phyloP scores from a whole-genome alignment of 108 stramenopile genomes.

The Pseudonitzschia pungens region DNA sequence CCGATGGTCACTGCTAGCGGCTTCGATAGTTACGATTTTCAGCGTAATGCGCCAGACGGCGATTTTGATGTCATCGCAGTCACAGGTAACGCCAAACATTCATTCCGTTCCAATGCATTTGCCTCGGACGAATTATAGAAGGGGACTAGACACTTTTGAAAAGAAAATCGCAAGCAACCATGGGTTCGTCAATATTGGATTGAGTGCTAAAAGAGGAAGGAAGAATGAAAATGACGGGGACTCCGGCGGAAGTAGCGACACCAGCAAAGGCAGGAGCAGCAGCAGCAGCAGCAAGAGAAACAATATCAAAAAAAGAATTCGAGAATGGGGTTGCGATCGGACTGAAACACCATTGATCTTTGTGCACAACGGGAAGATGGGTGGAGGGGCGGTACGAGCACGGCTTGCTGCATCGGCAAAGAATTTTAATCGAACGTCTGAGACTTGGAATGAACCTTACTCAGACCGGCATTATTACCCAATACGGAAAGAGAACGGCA shows the following conservation, averaged over 20 bases:
- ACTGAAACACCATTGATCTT: conserved; percentile 46
- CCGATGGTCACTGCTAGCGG: too few species aligned
- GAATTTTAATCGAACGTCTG: conserved; percentile 23
- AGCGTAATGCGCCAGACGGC: too few species aligned
- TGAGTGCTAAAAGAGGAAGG: background rate
- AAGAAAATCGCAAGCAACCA: too few species aligned
- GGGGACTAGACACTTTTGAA: too few species aligned
- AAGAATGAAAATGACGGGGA: background rate
- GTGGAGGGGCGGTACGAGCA: conserved; percentile 39
- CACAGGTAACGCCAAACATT: too few species aligned
- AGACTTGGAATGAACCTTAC: conserved; percentile 12
- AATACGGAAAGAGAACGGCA: background rate
- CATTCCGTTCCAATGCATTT: too few species aligned
- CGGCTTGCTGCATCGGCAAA: conserved; percentile 38
- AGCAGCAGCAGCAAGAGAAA: background rate
- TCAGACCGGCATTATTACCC: conserved; percentile 37
- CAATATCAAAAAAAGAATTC: conserved; percentile 7
- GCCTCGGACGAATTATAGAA: too few species aligned
- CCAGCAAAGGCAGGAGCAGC: background rate
- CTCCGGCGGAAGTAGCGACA: background rate
- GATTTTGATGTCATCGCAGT: too few species aligned
- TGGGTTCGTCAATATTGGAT: background rate
- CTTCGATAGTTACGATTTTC: too few species aligned
- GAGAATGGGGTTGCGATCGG: conserved; percentile 47
- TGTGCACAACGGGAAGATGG: conserved; percentile 52